A percentile compares a stretch with the other conserved stretches of the same genome.
Evolutionary conservation across 768 basidiomycete species (phyloP).

Genomic region (Heimioporus sp.): DNA sequence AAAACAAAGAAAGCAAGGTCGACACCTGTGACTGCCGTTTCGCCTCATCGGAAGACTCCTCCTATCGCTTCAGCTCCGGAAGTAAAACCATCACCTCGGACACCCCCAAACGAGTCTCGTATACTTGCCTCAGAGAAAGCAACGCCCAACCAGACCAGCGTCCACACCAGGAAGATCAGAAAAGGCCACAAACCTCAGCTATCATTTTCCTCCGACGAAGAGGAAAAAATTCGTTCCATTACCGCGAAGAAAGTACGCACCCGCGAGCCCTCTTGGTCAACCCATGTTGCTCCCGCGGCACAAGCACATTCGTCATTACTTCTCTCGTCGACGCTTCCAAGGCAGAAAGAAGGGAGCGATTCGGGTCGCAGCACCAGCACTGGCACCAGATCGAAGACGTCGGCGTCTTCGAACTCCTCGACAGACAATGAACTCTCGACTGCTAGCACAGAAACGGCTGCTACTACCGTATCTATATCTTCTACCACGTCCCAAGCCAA

Average conservation of each 20-base stretch:
- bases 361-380: slow-evolving; percentile 17
- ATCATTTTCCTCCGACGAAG: slow-evolving; percentile 71
- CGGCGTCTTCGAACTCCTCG: slow-evolving; percentile 27
- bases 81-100: slow-evolving; percentile 16
- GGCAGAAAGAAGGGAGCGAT: slow-evolving; percentile 10
- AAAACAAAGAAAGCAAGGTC: slow-evolving; percentile 17
- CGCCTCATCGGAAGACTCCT: slow-evolving; percentile 5
- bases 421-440: slow-evolving; percentile 35
- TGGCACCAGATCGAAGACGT: slow-evolving; percentile 21
- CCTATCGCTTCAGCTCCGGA: slow-evolving; percentile 1
- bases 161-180: slow-evolving; percentile 22
- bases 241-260: slow-evolving; percentile 61
- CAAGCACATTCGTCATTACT: slow-evolving; percentile 22
- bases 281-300: slow-evolving; percentile 21
- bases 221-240: slow-evolving; percentile 61
- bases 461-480: slow-evolving; percentile 24
- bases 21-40: not conserved
- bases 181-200: slow-evolving; percentile 39
- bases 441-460: slow-evolving; percentile 29
- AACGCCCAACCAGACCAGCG: slow-evolving; percentile 14
- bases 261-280: slow-evolving; percentile 33
- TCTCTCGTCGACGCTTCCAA: slow-evolving; percentile 18
- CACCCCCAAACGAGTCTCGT: slow-evolving; percentile 22
- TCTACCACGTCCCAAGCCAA: slow-evolving; percentile 17
- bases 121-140: slow-evolving; percentile 12